These are phyloP conservation scores for Pichia thaimueangensis DNA, from an alignment of 805 yeast species.

Conservation along the genomic window DNA sequence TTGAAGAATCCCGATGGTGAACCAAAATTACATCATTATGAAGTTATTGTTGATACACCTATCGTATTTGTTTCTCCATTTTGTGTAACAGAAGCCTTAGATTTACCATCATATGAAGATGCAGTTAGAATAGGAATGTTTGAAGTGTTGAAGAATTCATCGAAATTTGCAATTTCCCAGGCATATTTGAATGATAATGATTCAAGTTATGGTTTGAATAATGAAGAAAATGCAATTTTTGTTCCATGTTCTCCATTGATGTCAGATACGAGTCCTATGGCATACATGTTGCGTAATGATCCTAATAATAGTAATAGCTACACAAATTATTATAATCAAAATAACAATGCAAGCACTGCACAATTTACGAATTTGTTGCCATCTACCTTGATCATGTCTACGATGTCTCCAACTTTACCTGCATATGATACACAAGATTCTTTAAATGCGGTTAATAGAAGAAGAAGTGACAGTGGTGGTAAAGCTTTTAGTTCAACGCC, in stretches of 20 bases:
- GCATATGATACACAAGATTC: background rate
- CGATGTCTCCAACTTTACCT: slow-evolving; percentile 1
- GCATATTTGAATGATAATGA: slow-evolving; percentile 1
- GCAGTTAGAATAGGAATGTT: slow-evolving; percentile 22
- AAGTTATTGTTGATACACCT: slow-evolving; percentile 76
- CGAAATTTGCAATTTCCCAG: slow-evolving; percentile 10
- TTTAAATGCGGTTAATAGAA: background rate
- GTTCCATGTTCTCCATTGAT: slow-evolving; percentile 41
- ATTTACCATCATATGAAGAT: slow-evolving; percentile 36
- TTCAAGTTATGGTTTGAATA: slow-evolving; percentile 1
- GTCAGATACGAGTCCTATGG: slow-evolving; percentile 19
- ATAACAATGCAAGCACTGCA: no score
- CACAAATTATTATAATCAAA: no score
- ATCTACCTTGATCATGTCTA: slow-evolving; percentile 2
- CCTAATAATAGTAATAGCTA: slow-evolving; percentile 21
- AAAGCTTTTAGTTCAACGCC: background rate
- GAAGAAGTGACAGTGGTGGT: slow-evolving; percentile 2
- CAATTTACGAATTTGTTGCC: slow-evolving; percentile 18
- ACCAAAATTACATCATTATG: slow-evolving; percentile 61
- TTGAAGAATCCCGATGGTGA: slow-evolving; percentile 26
- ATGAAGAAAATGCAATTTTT: slow-evolving; percentile 36
- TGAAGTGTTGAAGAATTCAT: slow-evolving; percentile 9
- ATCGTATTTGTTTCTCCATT: slow-evolving; percentile 45
- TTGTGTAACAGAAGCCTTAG: slow-evolving; percentile 26
- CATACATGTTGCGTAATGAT: slow-evolving; percentile 12